Base-by-base conservation (phyloP, 1,284 basidiomycete genomes). In the Athelia psychrophila region DNA sequence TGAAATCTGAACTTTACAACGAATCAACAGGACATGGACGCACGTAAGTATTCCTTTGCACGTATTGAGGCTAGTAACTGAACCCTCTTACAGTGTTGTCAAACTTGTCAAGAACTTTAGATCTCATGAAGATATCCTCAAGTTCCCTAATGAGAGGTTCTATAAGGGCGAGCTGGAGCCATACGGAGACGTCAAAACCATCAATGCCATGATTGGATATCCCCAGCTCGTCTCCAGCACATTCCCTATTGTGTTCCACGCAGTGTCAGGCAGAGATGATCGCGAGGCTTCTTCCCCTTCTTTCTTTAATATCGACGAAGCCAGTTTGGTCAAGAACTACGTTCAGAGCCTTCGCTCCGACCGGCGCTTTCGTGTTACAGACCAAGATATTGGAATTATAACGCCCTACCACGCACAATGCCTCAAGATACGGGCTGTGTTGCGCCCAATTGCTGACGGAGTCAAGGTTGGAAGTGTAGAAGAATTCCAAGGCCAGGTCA, bases 401-500 rank as follows among this genome's bases (percentile, higher is more conserved):
- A 58, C 80, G 0, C 81, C 82, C 1, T 84, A 84, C 57, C 73
- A 77, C 47, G 77, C 78, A 0, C 82, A 84, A 57, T 75, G 73
- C 22, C 62, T 65, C 16, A 78, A 77, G 54, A 73, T 84, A 20
- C 68, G 78, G 5, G 59, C 54, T 6, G 53, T 68, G 1, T 59
- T 83, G n/a, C 56, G 58, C 10, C 55, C 52, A 9, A 58, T 62
- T 1, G 68, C 72, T 1, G 66, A 68, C 22, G 71, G 63, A 2
- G 69, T 81, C 24, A 81, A 77, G 57, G 77, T 84, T 35, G 82
- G 79, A 6, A 79, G 77, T 25, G 81, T 83, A 0, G 83, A 84
- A 56, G 80, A 83, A 52, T 84, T 82, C 63, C 83, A 84, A 63
- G 82, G 83, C 23, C 79, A 83, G 65, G 81, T 81, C 22, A 23